Evolutionary conservation across 495 filamentous ascomycete species (phyloP).

Genomic region (Aspergillus ellipticus): DNA sequence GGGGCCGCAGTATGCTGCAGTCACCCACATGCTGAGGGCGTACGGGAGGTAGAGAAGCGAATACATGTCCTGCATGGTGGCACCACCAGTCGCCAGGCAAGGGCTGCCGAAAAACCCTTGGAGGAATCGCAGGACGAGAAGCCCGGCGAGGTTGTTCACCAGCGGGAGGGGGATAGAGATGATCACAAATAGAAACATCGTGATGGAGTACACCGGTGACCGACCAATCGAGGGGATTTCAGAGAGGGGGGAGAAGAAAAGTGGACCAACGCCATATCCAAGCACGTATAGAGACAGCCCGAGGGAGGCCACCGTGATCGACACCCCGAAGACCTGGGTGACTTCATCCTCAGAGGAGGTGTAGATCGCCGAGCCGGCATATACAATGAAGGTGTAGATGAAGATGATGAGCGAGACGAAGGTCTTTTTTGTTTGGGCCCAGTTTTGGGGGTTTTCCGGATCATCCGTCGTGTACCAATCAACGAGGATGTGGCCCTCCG

Average conservation of each 20-base stretch:
- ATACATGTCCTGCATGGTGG: constrained; percentile 51
- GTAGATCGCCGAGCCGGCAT: constrained; percentile 34
- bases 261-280: constrained; percentile 42
- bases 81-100: constrained; percentile 49
- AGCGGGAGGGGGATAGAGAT: constrained; percentile 29
- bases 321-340: constrained; percentile 41
- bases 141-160: constrained; percentile 31
- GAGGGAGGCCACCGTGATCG: constrained; percentile 34
- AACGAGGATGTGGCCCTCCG: constrained; percentile 34
- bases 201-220: constrained; percentile 41
- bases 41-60: constrained; percentile 25
- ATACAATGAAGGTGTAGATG: constrained; percentile 36
- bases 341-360: constrained; percentile 23
- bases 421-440: constrained; percentile 33
- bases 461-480: constrained; percentile 56
- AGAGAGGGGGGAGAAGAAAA: constrained; percentile 41
- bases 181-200: constrained; percentile 43
- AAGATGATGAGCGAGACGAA: constrained; percentile 26
- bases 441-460: constrained; percentile 53
- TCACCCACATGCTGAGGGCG: constrained; percentile 31
- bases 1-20: constrained; percentile 32
- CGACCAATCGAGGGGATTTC: constrained; percentile 46
- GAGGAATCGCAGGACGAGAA: constrained; percentile 45
- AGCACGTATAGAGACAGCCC: constrained; percentile 54
- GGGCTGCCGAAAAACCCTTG: constrained; percentile 48